Evolutionary conservation across 1,284 basidiomycete genomes (phyloP).

Genomic region (Microbotryum intermedium): DNA sequence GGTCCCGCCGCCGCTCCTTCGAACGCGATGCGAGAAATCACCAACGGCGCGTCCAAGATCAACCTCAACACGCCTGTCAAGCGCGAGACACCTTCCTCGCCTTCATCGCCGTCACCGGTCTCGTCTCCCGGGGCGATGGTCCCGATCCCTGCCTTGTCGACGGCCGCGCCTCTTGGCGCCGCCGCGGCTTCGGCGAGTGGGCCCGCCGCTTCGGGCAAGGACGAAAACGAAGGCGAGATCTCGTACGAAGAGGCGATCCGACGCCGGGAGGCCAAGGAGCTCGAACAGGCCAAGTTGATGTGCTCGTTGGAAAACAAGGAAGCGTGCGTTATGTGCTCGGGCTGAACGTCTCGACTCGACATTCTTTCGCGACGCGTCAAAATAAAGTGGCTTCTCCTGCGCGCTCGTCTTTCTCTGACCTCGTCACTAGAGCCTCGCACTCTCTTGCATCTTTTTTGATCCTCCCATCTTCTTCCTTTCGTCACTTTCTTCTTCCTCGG

Average conservation of each 20-base stretch:
- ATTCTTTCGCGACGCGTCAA: not conserved
- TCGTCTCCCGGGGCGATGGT: not conserved
- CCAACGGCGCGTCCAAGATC: constrained; percentile 21
- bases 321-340: constrained; percentile 35
- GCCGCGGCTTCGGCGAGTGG: constrained; percentile 39
- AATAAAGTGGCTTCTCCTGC: too few relatives aligned
- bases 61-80: constrained; percentile 1
- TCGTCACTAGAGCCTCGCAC: not conserved
- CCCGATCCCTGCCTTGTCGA: constrained; percentile 2
- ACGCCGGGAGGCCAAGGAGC: constrained; percentile 61
- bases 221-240: constrained; percentile 56
- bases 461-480: not conserved
- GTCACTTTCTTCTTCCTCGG: not conserved
- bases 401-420: constrained; percentile 9
- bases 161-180: constrained; percentile 24
- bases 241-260: constrained; percentile 74
- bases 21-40: constrained; percentile 24
- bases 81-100: constrained; percentile 1
- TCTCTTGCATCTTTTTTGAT: not conserved
- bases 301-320: constrained; percentile 79
- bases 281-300: constrained; percentile 67
- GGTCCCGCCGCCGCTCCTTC: not conserved
- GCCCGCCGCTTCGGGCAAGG: constrained; percentile 31
- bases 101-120: not conserved
- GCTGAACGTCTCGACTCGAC: not conserved